Evolutionary conservation across 352 stramenopile species (phyloP), one percentile per base, ranked within the genome.

Genomic region (Blastocystis sp.): DNA sequence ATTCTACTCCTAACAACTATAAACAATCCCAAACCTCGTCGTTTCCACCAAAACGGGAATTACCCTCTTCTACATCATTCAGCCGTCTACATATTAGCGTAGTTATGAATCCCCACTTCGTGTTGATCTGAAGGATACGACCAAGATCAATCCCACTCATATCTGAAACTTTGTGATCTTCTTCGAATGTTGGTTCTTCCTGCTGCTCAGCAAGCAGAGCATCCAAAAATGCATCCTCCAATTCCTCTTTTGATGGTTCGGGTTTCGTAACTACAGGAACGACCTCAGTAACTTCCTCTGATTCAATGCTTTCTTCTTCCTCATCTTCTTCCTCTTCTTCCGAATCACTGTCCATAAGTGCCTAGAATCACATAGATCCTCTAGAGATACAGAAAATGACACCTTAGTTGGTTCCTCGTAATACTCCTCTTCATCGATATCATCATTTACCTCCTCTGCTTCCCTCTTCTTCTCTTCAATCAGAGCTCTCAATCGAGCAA

Each of bases 371-470:
- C 52, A 32, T 35, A 27, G n/a, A 43, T 46, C 42, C n/a, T 32
- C 3, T 5, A 54, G 52, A 27, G 4, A 43, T 63, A 80, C 69
- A 16, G 69, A 58, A 59, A 80, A 80, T 1, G 69, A 80, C 37
- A 80, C 69, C 11, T 59, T 27, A 14, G 27, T 24, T 37, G 29
- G 32, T 39, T 80, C 49, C 27, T 80, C 69, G 11, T 80, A 43
- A 12, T 63, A 43, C 67, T 80, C 67, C 49, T 80, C 69, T 14
- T 80, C 69, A 46, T 80, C 69, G 24, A 65, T 42, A 29, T 80
- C 12, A 16, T 32, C 14, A n/a, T 29, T 24, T 12, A 29, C 69
- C 35, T 37, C 69, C 32, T 80, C 69, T 9, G 39, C 37, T 12
- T 80, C 27, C 14, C 24, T 59, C 35, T 63, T 59, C 51, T 80